Base-by-base conservation (phyloP, 768 basidiomycete species). In the Suillus occidentalis region DNA sequence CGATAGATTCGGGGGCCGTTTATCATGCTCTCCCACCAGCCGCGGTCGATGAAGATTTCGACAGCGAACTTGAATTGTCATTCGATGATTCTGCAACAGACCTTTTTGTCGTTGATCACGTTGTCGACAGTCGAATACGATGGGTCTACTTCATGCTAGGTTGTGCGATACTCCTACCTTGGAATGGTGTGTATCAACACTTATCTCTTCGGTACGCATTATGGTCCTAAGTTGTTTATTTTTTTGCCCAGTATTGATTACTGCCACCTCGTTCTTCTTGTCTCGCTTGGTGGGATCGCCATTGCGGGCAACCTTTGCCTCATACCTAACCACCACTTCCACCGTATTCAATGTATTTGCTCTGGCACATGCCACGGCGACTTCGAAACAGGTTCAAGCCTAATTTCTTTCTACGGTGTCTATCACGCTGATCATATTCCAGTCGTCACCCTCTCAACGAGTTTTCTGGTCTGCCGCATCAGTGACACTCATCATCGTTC, bases 111-210 rank as follows among this genome's bases (percentile, higher is more conserved):
- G 22, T 39, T 20, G 55, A 56, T 59, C 47, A 43, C 20, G 43
- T 63, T 10, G 73, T 80, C 8, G 82, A 86, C 66, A 58, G 76
- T 50, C 80, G 78, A 56, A 82, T 89, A 69, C 75, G 78, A 58
- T 89, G 88, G 87, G 83, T 89, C 40, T 84, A 88, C 70, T 91
- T 92, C 68, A 75, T 90, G 28, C 75, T 95, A n/a, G 94, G 95
- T 3, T 89, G 89, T 63, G 90, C 92, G 14, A 84, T 90, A 2
- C 82, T 97, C 10, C 77, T 97, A n/a, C 89, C 92, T 34, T 97
- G 95, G 95, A 97, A 95, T 72, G 94, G 95, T 94, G 73, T 72
- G 84, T 70, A 16, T 12, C 45, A 36, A 34, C 36, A n/a, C 61
- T 53, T 20, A 58, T n/a, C 61, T 57, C 60, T 25, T 13, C 25